Evolutionary conservation across 768 basidiomycete species (phyloP), one percentile per base, ranked within the genome.

Genomic region (Tremella fuciformis): DNA sequence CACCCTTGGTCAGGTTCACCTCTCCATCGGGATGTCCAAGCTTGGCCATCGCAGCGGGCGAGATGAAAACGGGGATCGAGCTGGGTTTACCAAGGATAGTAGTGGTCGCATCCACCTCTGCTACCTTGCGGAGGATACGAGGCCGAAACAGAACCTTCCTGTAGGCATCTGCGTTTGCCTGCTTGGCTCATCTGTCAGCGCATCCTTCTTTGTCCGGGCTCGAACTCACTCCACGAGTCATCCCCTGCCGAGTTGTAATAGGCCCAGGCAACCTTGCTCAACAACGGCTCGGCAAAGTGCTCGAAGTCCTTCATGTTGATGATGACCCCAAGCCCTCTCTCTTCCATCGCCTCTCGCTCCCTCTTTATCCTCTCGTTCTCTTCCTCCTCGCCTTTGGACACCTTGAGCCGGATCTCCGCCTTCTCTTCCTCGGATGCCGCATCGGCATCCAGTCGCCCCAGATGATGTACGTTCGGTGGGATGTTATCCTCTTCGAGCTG

Each of bases 11-110:
- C 58, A 93, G 84, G 75, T 92, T 93, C 25, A 82, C 79, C 78
- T 96, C 91, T n/a, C 91, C 91, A 80, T 71, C 59, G 11, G 91
- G 91, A 74, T 97, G 91, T 0, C 91, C 92, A 0, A 93, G 80
- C 51, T 75, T 75, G 16, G 75, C 75, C 75, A 76, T 76, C 1
- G 75, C 75, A 11, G 75, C 75, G 0, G 75, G 75, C 15, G 64
- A 63, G 58, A 76, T 73, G 62, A 74, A 76, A 1, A 75, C 56
- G 3, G 75, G 75, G 13, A 76, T 26, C 2, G 46, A 21, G 3
- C 67, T 63, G 2, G 66, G 50, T 42, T 71, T 65, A 4, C 73
- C 75, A 6, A 76, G 63, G 51, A 73, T 72, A 13, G 59, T 58
- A 9, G 73, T 70, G 8, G 64, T 44, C 26, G 62, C 52, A 4